Evolutionary conservation across 2,329 filamentous ascomycete genomes (phyloP).

Genomic region (Alternaria rosae): DNA sequence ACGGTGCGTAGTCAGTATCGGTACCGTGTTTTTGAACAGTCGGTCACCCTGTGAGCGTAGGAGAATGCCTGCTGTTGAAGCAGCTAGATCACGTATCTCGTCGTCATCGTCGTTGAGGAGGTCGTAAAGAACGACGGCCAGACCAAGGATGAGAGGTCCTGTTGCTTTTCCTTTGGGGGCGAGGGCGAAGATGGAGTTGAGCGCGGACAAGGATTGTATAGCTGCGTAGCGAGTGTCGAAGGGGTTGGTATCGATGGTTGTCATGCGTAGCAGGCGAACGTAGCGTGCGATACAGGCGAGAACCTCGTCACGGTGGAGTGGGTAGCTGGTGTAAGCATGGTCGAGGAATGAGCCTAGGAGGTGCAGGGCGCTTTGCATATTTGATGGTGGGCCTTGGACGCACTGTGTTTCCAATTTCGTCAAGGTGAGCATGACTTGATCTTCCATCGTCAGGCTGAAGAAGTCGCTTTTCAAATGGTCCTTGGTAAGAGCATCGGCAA

Average conservation of each 20-base stretch:
- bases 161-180: constrained; percentile 13
- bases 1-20: constrained; percentile 57
- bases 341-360: constrained; percentile 46
- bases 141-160: constrained; percentile 26
- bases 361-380: constrained; percentile 40
- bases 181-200: constrained; percentile 32
- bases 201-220: constrained; percentile 62
- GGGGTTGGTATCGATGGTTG: constrained; percentile 51
- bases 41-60: constrained; percentile 40
- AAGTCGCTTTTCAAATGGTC: constrained; percentile 14
- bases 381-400: constrained; percentile 37
- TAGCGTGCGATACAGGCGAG: constrained; percentile 29
- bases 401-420: constrained; percentile 38
- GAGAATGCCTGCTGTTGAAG: constrained; percentile 58
- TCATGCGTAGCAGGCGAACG: constrained; percentile 40
- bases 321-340: constrained; percentile 22
- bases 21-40: constrained; percentile 51
- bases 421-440: constrained; percentile 25
- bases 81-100: constrained; percentile 75
- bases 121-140: constrained; percentile 56
- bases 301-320: constrained; percentile 6
- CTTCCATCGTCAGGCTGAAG: constrained; percentile 23
- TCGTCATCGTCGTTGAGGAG: constrained; percentile 83
- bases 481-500: constrained; percentile 30
- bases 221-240: constrained; percentile 72